Conservation (phyloP, 345 rosid species). For the Sonneratia caseolaris region DNA sequence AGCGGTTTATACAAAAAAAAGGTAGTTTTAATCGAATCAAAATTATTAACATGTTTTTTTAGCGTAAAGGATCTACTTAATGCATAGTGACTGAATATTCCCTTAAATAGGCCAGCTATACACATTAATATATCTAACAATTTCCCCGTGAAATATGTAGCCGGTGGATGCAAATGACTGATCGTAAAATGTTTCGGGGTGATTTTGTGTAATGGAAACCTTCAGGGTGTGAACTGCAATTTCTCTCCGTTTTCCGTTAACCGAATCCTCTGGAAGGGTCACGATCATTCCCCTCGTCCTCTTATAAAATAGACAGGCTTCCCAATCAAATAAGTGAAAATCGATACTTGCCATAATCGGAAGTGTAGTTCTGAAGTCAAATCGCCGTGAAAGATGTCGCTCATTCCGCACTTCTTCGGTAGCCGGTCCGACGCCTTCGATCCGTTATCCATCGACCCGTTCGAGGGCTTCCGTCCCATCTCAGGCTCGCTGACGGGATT, state of each 20-base stretch:
- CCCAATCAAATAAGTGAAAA: background rate
- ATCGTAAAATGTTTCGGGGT: background rate
- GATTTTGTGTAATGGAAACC: background rate
- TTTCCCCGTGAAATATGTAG: background rate
- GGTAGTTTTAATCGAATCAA: too few relatives aligned
- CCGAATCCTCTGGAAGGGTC: background rate
- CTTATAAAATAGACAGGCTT: background rate
- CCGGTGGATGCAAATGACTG: background rate
- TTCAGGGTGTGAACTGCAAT: background rate
- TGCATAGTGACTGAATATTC: too few relatives aligned
- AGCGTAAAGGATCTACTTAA: too few relatives aligned
- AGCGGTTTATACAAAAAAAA: too few relatives aligned
- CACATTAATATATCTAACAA: background rate
- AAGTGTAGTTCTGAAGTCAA: background rate
- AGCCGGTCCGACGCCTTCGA: slow-evolving; percentile 1
- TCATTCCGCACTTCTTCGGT: slow-evolving; percentile 1
- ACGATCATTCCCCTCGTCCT: background rate
- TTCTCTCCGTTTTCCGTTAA: background rate
- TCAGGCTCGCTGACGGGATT: background rate
- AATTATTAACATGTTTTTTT: too few relatives aligned
- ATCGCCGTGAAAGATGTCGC: background rate
- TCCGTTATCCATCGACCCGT: background rate
- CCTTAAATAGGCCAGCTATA: too few relatives aligned
- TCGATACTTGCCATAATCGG: too few relatives aligned
- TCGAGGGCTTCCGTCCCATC: background rate